Evolutionary conservation across 129 eudicot genomes (phyloP).

Genomic region (Scalesia atractyloides): DNA sequence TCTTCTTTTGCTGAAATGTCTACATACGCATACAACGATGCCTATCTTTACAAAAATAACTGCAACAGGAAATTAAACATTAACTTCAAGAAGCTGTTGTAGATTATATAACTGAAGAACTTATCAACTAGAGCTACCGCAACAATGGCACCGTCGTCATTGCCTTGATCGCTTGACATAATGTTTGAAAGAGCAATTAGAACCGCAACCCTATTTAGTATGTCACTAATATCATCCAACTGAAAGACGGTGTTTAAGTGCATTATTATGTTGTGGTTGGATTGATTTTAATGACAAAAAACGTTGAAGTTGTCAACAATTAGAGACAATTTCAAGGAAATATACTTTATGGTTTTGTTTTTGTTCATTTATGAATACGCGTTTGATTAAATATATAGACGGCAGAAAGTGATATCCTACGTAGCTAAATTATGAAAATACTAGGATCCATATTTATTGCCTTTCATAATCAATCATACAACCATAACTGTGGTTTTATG

Average conservation of each 20-base stretch:
- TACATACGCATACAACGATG: conserved; percentile 19
- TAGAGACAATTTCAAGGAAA: neutral
- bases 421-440: too few relatives aligned
- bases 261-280: neutral
- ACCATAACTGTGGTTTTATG: too few relatives aligned
- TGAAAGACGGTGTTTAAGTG: neutral
- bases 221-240: too few relatives aligned
- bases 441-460: too few relatives aligned
- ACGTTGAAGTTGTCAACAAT: neutral
- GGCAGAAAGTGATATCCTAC: neutral
- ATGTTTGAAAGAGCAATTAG: conserved; percentile 10
- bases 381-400: neutral
- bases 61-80: conserved; percentile 3
- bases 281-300: neutral
- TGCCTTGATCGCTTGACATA: conserved; percentile 6
- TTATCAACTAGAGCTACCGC: neutral
- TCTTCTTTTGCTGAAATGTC: conserved; percentile 4
- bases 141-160: neutral
- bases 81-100: neutral
- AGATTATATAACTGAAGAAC: neutral
- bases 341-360: neutral
- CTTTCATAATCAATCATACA: too few relatives aligned
- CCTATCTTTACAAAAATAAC: conserved; percentile 23
- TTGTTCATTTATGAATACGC: conserved; percentile 6
- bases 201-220: neutral